Base-by-base conservation (phyloP, 805 yeast genomes). In the Lipomyces japonicus region DNA sequence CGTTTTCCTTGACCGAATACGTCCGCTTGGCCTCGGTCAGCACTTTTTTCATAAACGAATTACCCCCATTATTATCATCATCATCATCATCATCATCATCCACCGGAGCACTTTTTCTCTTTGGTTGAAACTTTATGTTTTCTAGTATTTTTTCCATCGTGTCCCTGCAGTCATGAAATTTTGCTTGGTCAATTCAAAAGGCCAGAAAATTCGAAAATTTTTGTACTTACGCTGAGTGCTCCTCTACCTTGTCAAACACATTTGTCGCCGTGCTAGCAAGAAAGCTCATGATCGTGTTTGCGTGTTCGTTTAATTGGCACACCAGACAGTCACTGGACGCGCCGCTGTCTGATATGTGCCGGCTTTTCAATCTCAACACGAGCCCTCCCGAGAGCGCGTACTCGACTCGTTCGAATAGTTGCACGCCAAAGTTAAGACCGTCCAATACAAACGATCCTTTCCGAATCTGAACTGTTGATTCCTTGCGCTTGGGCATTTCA, bases 301-400 rank as follows among this genome's bases (percentile, higher is more conserved):
- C 48, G 14, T 36, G 23, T 16, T 9, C n/a, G 18, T 23, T 35
- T 28, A 44, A 30, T 31, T 44, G 39, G 44, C 46, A 42, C 4
- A 37, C 30, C 3, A 53, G 7, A 9, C 26, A 12, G 28, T 51
- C 51, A 3, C 51, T 38, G n/a, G 51, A 36, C 12, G 51, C 39
- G n/a, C 39, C 49, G 28, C 31, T 32, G 34, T 44, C 37, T 3
- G 39, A 23, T 7, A 38, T 28, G 22, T 44, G 41, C 10, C 57
- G 48, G 12, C 47, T 43, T 10, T 45, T 44, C 39, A 53, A 19
- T 24, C 40, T 53, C 5, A 53, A 31, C 23, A 39, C 41, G 34
- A 50, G 24, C 14, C 46, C 46, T 12, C 23, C 34, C 9, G 51
- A 19, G 2, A 39, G 38, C 19, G 45, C 46, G 26, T 51, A 53